phyloP scores from a whole-genome alignment of 139 green algal genomes.

The Chlorella sp. region DNA sequence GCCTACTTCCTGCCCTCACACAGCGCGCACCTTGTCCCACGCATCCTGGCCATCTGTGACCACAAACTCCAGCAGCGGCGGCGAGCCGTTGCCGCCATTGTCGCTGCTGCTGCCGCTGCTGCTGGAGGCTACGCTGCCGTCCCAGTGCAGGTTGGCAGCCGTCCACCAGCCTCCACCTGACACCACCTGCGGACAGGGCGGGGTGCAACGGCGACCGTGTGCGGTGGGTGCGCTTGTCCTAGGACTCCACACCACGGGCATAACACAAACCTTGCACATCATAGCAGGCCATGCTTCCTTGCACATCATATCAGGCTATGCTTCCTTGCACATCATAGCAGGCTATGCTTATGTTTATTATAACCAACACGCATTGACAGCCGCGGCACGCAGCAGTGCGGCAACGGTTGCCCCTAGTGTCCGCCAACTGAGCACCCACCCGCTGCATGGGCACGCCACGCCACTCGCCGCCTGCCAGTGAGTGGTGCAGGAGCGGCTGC shows the following conservation, averaged over 20 bases:
- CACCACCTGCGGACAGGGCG: slow-evolving; percentile 19
- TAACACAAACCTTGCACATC: too few species aligned
- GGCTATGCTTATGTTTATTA: too few species aligned
- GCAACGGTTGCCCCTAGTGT: too few species aligned
- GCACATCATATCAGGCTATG: too few species aligned
- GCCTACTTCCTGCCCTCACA: too few species aligned
- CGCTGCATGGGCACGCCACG: slow-evolving; percentile 41
- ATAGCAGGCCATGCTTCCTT: too few species aligned
- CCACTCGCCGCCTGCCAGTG: slow-evolving; percentile 54
- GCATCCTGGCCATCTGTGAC: slow-evolving; percentile 48
- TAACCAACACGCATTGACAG: too few species aligned
- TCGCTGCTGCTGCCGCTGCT: neutral
- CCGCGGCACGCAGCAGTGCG: too few species aligned
- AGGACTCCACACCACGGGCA: too few species aligned
- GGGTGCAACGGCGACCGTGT: neutral
- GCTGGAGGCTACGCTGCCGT: neutral
- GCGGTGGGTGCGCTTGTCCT: too few species aligned
- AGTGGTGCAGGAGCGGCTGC: slow-evolving; percentile 57
- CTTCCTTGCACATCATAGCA: too few species aligned
- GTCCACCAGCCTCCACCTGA: slow-evolving; percentile 52
- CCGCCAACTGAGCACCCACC: slow-evolving; percentile 11
- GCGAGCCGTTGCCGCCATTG: neutral
- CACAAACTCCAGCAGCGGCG: slow-evolving; percentile 73
- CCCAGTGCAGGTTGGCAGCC: slow-evolving; percentile 31
- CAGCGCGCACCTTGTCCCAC: slow-evolving; percentile 86